Evolutionary conservation across 768 basidiomycete genomes (phyloP), one percentile per base, ranked within the genome.

Genomic region (Hypholoma sublateritium): DNA sequence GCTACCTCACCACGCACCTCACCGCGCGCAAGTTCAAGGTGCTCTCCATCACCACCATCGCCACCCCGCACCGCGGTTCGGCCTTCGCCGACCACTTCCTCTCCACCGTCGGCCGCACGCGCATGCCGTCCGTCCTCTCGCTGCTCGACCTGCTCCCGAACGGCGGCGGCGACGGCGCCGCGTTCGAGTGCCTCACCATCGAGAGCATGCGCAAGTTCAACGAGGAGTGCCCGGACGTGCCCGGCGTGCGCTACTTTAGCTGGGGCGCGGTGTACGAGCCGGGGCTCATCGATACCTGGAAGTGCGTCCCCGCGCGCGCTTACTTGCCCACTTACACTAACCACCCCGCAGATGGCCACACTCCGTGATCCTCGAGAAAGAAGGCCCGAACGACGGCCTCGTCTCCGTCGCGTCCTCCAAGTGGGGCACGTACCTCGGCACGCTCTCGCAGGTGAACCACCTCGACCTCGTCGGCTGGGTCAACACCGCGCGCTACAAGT

Each of bases 401-500:
- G 96, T 99, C 45, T 89, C 88, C 45, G 85, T 96, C 43, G 77
- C 87, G 58, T 93, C 92, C 4, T 86, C 94, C 2, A 85, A 87
- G 78, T 96, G 95, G 94, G 97, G 97, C 36, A 93, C 88, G 16
- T 98, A 98, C 68, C 82, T 93, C 50, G 97, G 95, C n/a, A 98
- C 96, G 2, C 76, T 99, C 17, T 79, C 83, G 36, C 81, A 89
- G 55, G 97, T 97, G 14, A 96, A 93, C 65, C 97, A 99, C 68
- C 82, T 96, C 35, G 92, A 93, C 67, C 82, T 93, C 36, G 92
- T 97, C 11, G 94, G 95, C 5, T 98, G 95, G 96, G 88, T 93
- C 49, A 95, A 95, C 70, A 80, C 86, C 5, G 89, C 93, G 1
- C 77, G 90, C 28, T 96, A 92, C 72, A 92, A 92, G 66, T 91